Conservation (phyloP, 2,329 filamentous ascomycete species). For the Aspergillus ruber region DNA sequence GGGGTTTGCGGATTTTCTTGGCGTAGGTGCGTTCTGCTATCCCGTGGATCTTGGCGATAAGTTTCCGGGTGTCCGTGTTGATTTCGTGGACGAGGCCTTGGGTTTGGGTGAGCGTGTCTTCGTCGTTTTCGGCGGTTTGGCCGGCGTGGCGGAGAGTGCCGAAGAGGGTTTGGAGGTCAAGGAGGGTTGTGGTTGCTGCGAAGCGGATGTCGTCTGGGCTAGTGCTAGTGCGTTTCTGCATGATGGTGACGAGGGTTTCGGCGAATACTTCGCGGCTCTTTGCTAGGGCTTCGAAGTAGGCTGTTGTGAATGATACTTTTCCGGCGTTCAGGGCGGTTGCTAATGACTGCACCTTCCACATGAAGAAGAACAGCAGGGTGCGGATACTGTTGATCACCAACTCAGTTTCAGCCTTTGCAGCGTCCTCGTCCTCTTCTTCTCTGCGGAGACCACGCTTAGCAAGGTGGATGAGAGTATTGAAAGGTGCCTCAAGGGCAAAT, state of each 20-base stretch:
- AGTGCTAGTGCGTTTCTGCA: constrained; percentile 44
- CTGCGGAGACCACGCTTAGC: constrained; percentile 65
- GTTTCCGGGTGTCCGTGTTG: constrained; percentile 53
- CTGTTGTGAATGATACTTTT: constrained; percentile 53
- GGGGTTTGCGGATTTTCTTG: constrained; percentile 50
- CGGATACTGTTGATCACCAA: constrained; percentile 70
- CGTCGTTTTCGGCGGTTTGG: constrained; percentile 32
- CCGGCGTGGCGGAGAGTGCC: constrained; percentile 58
- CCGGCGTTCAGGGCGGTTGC: constrained; percentile 48
- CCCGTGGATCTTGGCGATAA: constrained; percentile 71
- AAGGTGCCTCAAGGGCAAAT: constrained; percentile 38
- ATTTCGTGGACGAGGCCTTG: constrained; percentile 64
- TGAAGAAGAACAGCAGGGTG: constrained; percentile 78
- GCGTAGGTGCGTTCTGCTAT: constrained; percentile 70
- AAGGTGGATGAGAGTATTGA: constrained; percentile 64
- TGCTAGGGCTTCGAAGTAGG: constrained; percentile 62
- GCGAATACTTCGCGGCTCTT: constrained; percentile 52
- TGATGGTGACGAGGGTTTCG: constrained; percentile 43
- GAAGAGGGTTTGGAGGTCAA: constrained; percentile 78
- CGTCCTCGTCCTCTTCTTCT: constrained; percentile 58
- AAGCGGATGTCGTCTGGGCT: constrained; percentile 70
- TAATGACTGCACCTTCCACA: constrained; percentile 75
- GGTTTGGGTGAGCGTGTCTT: constrained; percentile 49
- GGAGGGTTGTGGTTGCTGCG: constrained; percentile 65
- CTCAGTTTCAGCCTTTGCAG: constrained; percentile 72